Evolutionary conservation across 176 grass and related monocot genomes (phyloP).

Genomic region (Oryza punctata): DNA sequence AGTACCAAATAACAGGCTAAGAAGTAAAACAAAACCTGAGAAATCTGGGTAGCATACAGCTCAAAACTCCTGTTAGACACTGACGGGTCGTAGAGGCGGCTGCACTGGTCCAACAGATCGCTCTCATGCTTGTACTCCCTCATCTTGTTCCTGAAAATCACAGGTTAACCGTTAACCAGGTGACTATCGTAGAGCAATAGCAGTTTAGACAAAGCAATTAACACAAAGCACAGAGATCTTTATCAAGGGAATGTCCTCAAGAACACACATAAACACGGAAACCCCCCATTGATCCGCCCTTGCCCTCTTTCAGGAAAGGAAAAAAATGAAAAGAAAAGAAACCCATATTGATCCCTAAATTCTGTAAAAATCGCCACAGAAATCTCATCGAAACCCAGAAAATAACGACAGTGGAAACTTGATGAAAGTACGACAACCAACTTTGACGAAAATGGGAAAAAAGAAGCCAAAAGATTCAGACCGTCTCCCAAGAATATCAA

Average conservation of each 20-base stretch:
- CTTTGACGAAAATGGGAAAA: not conserved
- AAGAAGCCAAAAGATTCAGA: not conserved
- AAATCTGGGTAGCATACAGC: slow-evolving; percentile 50
- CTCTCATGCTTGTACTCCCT: slow-evolving; percentile 61
- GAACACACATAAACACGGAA: not conserved
- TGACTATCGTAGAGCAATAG: not conserved
- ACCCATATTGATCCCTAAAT: not conserved
- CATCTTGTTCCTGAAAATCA: slow-evolving; percentile 58
- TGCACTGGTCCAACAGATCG: slow-evolving; percentile 61
- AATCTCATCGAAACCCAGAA: not conserved
- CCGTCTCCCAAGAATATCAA: not conserved
- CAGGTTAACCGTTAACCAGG: slow-evolving; percentile 33
- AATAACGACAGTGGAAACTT: too few species aligned
- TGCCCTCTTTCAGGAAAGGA: too few species aligned
- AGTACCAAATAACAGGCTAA: slow-evolving; percentile 1
- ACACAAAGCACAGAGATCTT: not conserved
- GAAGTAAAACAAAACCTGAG: slow-evolving; percentile 47
- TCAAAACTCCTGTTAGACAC: slow-evolving; percentile 54
- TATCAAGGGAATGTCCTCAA: not conserved
- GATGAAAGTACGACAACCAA: too few species aligned
- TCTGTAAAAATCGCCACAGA: not conserved
- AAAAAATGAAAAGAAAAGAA: not conserved
- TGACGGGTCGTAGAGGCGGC: slow-evolving; percentile 58
- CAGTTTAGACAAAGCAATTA: not conserved
- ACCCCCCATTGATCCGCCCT: too few species aligned